Conservation (phyloP, 129 eudicot genomes). For the Logfia minima region DNA sequence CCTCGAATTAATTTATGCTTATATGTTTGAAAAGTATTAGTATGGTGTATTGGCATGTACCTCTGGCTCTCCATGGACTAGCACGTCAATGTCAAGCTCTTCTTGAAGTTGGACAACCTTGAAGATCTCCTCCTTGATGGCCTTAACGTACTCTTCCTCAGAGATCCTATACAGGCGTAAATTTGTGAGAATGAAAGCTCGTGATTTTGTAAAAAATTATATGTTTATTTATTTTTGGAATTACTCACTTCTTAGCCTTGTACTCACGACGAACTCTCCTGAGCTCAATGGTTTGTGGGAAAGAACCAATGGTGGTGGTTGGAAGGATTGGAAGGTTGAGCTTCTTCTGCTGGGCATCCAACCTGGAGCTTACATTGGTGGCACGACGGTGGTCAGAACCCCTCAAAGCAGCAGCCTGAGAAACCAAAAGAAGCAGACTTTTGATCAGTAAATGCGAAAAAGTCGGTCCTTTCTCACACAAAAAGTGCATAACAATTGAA, state of each 20-base stretch:
- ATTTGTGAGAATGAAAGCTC: conserved; percentile 16
- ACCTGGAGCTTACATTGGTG: conserved; percentile 79
- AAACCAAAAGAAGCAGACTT: background rate
- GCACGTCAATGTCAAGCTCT: conserved; percentile 91
- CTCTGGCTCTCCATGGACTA: conserved; percentile 98
- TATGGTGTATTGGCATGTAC: conserved; percentile 30
- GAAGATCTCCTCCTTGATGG: conserved; percentile 82
- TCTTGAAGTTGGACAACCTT: conserved; percentile 94
- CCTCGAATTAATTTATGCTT: background rate
- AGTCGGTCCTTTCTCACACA: background rate
- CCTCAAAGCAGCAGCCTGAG: conserved; percentile 78
- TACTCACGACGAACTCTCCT: conserved; percentile 95
- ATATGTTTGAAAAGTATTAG: background rate
- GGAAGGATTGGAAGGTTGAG: conserved; percentile 93
- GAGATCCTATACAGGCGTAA: conserved; percentile 51
- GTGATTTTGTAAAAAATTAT: background rate
- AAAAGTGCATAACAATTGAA: background rate
- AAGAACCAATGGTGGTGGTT: conserved; percentile 96
- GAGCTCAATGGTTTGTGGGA: conserved; percentile 96
- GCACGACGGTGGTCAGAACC: conserved; percentile 94
- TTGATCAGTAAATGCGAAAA: background rate
- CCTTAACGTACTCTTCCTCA: conserved; percentile 74
- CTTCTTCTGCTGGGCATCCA: conserved; percentile 92
- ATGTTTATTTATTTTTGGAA: background rate
- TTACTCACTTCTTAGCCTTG: conserved; percentile 87